phyloP scores from a whole-genome alignment of 345 rosid genomes.

The Sisymbrium altissimum region DNA sequence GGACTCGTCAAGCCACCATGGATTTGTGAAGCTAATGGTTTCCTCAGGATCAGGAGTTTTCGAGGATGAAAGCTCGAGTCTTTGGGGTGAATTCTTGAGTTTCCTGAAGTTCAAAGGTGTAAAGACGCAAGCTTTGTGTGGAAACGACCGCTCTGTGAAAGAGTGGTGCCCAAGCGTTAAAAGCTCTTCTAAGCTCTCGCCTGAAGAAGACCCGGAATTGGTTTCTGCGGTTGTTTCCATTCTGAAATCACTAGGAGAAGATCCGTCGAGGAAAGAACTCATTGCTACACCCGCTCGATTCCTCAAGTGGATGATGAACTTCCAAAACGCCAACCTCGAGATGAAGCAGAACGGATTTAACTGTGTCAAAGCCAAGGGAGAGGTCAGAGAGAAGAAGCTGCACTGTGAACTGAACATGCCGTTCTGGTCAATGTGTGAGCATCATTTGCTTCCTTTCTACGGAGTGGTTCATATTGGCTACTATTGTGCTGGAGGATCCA shows the following conservation, averaged over 20 bases:
- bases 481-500: conserved; percentile 45
- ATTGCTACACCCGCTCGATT: conserved; percentile 69
- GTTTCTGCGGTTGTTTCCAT: conserved; percentile 66
- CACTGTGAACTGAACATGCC: conserved; percentile 65
- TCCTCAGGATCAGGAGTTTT: conserved; percentile 81
- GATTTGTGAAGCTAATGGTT: conserved; percentile 50
- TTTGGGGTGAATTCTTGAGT: conserved; percentile 67
- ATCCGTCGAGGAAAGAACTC: conserved; percentile 85
- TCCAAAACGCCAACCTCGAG: conserved; percentile 59
- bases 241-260: conserved; percentile 77
- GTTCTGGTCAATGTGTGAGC: conserved; percentile 94
- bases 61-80: conserved; percentile 48
- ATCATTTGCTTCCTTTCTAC: conserved; percentile 94
- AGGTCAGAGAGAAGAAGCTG: conserved; percentile 35
- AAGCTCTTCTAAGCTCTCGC: conserved; percentile 34
- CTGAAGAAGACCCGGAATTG: conserved; percentile 50
- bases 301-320: conserved; percentile 81
- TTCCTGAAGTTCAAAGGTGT: conserved; percentile 62
- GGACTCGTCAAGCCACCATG: conserved; percentile 41
- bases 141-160: conserved; percentile 27
- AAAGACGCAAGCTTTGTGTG: conserved; percentile 33
- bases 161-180: conserved; percentile 72
- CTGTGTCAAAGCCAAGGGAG: conserved; percentile 37
- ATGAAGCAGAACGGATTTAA: conserved; percentile 57
- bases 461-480: conserved; percentile 91